phyloP scores from a whole-genome alignment of 148 eudicot species.

The Silene latifolia region DNA sequence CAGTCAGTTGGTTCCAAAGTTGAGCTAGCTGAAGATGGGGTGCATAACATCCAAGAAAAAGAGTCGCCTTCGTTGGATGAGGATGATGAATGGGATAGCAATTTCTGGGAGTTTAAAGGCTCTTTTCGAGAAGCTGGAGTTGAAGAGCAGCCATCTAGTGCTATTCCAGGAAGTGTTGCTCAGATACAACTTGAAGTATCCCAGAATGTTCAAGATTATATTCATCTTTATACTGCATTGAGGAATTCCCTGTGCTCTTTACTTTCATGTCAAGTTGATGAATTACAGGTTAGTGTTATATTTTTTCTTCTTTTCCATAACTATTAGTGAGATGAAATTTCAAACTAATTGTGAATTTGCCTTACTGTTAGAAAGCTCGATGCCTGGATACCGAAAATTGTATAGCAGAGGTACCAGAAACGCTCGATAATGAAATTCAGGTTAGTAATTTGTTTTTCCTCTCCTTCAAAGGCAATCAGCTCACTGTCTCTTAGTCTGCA shows the following conservation, averaged over 20 bases:
- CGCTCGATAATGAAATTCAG: slow-evolving; percentile 51
- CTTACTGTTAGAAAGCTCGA: slow-evolving; percentile 44
- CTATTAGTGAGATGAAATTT: not conserved
- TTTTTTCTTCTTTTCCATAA: not conserved
- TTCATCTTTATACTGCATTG: slow-evolving; percentile 48
- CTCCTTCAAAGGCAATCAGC: not conserved
- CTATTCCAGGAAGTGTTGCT: slow-evolving; percentile 18
- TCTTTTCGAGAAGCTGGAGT: slow-evolving; percentile 32
- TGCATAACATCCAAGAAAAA: slow-evolving; percentile 24
- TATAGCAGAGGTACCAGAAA: slow-evolving; percentile 26
- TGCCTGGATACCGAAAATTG: slow-evolving; percentile 31
- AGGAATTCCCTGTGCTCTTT: slow-evolving; percentile 39
- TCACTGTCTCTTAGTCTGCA: not conserved
- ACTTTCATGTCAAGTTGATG: slow-evolving; percentile 50
- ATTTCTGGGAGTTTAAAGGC: slow-evolving; percentile 65
- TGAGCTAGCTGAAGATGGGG: slow-evolving; percentile 32
- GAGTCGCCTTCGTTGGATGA: slow-evolving; percentile 27
- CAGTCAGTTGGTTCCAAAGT: slow-evolving; percentile 27
- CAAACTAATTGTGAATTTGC: slow-evolving; percentile 16
- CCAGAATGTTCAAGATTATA: slow-evolving; percentile 33
- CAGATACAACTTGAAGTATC: slow-evolving; percentile 27
- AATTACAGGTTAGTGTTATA: slow-evolving; percentile 47
- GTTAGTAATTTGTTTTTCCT: slow-evolving; percentile 29
- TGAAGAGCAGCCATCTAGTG: slow-evolving; percentile 21
- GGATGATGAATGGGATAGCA: slow-evolving; percentile 45